phyloP scores from a whole-genome alignment of 805 yeast species.

The Scheffersomyces spartinae region DNA sequence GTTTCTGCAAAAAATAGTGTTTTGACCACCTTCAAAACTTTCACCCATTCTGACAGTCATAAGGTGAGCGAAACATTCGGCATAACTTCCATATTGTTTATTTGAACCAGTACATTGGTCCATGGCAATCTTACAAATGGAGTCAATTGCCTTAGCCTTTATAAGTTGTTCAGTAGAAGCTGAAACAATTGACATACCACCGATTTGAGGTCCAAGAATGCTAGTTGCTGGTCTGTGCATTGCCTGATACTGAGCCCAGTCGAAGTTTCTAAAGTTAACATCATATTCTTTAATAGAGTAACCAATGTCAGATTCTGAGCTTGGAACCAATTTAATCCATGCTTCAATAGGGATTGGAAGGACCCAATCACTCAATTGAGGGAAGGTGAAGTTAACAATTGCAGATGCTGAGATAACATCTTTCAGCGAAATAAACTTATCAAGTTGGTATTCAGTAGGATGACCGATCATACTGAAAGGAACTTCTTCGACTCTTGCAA shows the following conservation, averaged over 20 bases:
- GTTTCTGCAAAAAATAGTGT: conserved; percentile 12
- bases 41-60: conserved; percentile 6
- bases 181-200: conserved; percentile 1
- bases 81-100: conserved; percentile 7
- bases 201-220: too few relatives aligned
- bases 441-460: conserved; percentile 5
- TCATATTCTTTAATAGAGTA: conserved; percentile 8
- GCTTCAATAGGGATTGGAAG: conserved; percentile 8
- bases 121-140: conserved; percentile 9
- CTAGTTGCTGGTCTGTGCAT: too few relatives aligned
- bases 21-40: conserved; percentile 12
- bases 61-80: conserved; percentile 6
- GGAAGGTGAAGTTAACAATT: conserved; percentile 6
- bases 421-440: conserved; percentile 6
- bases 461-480: conserved; percentile 6
- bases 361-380: conserved; percentile 3
- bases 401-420: conserved; percentile 5
- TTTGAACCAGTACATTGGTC: conserved; percentile 8
- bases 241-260: conserved; percentile 5
- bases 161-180: conserved; percentile 2
- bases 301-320: too few relatives aligned
- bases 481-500: conserved; percentile 5
- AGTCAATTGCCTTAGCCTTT: conserved; percentile 5
- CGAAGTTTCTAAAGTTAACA: conserved; percentile 8
- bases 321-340: conserved; percentile 5